Conservation (phyloP, 163 green algal genomes). For the Scenedesmus sp. region DNA sequence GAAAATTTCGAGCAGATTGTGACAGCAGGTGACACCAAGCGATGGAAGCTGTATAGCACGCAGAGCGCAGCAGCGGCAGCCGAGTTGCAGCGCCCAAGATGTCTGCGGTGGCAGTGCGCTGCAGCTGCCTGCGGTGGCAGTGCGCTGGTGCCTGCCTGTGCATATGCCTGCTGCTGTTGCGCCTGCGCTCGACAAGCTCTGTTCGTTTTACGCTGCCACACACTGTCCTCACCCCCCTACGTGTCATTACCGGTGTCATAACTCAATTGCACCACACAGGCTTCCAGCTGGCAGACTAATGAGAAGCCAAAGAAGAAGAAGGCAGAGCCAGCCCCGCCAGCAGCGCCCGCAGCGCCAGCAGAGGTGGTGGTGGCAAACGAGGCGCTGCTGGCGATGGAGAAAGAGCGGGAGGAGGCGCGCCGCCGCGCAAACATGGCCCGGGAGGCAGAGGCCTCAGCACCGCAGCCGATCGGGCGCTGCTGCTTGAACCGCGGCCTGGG, state of each 20-base stretch:
- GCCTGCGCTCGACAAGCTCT: no score
- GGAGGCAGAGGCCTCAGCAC: background rate
- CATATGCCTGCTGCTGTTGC: no score
- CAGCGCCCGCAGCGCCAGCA: background rate
- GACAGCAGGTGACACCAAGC: no score
- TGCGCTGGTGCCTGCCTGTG: no score
- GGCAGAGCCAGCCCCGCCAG: background rate
- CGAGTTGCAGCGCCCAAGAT: no score
- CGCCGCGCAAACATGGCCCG: background rate
- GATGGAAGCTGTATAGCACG: no score
- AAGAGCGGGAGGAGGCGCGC: background rate
- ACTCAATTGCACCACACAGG: background rate
- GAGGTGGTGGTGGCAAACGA: background rate
- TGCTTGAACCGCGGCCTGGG: slow-evolving; percentile 33
- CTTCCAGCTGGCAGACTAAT: background rate
- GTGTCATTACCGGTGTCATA: no score
- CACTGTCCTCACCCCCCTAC: no score
- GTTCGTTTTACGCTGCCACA: no score
- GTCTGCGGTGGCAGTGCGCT: no score
- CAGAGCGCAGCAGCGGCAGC: background rate
- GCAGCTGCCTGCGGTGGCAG: no score
- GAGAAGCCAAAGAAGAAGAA: slow-evolving; percentile 7
- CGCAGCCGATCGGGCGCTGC: slow-evolving; percentile 13
- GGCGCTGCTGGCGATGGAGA: background rate
- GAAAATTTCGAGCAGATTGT: no score